These are phyloP conservation scores for Nannizziopsis arthrosporioides DNA, from an alignment of 2,329 filamentous ascomycete species.

Conservation along the genomic window DNA sequence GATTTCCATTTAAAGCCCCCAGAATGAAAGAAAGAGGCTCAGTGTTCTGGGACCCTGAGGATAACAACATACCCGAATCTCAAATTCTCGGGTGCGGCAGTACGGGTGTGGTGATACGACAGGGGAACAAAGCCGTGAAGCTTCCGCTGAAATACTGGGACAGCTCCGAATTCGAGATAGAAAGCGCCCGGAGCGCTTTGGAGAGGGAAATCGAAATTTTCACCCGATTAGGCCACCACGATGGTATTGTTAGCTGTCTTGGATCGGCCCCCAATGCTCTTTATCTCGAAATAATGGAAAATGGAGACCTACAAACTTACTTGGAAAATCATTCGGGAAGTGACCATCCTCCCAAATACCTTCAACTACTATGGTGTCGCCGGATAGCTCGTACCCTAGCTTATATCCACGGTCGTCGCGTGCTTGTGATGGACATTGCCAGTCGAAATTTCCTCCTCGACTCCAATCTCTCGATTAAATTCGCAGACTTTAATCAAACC, in stretches of 20 bases:
- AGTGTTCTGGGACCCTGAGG: no score
- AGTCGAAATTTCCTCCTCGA: conserved; percentile 22
- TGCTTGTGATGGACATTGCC: conserved; percentile 3
- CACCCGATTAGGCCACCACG: conserved; percentile 3
- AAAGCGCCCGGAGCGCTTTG: conserved; percentile 3
- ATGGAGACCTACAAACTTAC: conserved; percentile 21
- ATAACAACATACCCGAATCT: no score
- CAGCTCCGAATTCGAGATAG: conserved; percentile 6
- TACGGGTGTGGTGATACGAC: conserved; percentile 9
- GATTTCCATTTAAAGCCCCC: no score
- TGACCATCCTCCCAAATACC: conserved; percentile 14
- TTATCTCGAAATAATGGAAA: conserved; percentile 17
- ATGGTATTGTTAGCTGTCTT: conserved; percentile 9
- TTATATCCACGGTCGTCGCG: conserved; percentile 1
- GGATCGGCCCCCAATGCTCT: conserved; percentile 3
- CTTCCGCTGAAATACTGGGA: conserved; percentile 6
- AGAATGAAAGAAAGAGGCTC: no score
- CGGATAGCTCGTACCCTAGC: not conserved
- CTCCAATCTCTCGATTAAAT: conserved; percentile 8
- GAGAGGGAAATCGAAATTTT: conserved; percentile 9
- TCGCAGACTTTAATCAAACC: not conserved
- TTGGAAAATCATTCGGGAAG: conserved; percentile 14
- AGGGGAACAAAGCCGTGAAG: conserved; percentile 6
- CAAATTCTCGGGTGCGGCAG: conserved; percentile 11
- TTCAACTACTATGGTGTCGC: conserved; percentile 17